Base-by-base conservation (phyloP, 163 green algal species). In the Picocystis sp. region DNA sequence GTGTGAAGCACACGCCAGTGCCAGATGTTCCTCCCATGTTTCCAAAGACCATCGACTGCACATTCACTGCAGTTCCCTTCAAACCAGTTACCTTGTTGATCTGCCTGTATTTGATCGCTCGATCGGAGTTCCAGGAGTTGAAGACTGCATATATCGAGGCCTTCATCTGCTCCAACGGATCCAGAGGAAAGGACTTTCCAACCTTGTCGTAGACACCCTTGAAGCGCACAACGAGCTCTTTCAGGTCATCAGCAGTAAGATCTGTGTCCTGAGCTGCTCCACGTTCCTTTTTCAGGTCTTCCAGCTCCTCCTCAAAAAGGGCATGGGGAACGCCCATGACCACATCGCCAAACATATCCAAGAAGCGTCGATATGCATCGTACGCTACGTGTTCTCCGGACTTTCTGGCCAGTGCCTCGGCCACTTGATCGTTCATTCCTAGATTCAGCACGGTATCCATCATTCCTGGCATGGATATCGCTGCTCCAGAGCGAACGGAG, bases 1-100 rank as follows among this genome's bases (percentile, higher is more conserved):
- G 77, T 0, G 84, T 93, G 73, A 93, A 93, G 64, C 76, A 83
- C 53, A 93, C 83, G 25, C 83, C 81, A 0, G 82, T 89, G 57
- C 79, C 82, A 19, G 57, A 77, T 51, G 69, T 81, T 45, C 69
- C 60, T 38, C 77, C 79, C 43, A 84, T 71, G 73, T 93, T 93
- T 45, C 83, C 83, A 51, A 81, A 93, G 47, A 87, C 82, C 82
- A 90, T 90, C 43, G 71, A 55, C 64, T 92, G 82, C 17, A 93
- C 70, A 50, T 83, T 93, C 24, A 93, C 84, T 11, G 84, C 84
- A 1, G 84, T 94, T 49, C 84, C 84, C 56, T 70, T 63, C n/a
- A 93, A 70, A 24, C 80, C 82, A 2, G 57, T 75, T 63, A 94
- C 90, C 47, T 77, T 57, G 66, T 92, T 84, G 56, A 93, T 74